A percentile compares a stretch with the other conserved stretches of the same genome.
Evolutionary conservation across 2,329 filamentous ascomycete species (phyloP).

Genomic region (Mycosphaerella sp.): DNA sequence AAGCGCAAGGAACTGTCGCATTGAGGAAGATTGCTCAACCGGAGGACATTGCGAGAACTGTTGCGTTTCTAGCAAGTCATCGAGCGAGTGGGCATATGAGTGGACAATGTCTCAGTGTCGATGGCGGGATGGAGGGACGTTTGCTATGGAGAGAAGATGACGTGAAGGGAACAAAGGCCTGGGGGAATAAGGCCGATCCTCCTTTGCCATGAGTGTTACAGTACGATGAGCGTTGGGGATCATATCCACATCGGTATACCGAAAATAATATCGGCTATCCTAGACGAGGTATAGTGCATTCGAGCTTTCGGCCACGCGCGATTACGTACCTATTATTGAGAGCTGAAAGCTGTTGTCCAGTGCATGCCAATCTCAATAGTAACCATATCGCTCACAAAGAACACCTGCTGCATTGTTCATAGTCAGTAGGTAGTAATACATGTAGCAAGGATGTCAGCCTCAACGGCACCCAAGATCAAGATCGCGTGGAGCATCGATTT

Average conservation of each 20-base stretch:
- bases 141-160: slow-evolving; percentile 47
- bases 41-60: slow-evolving; percentile 45
- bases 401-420: not conserved
- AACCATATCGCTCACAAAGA: no score
- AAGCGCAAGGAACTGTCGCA: slow-evolving; percentile 47
- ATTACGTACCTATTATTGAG: slow-evolving; percentile 6
- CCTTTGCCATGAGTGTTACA: not conserved
- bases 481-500: slow-evolving; percentile 46
- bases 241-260: not conserved
- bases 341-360: slow-evolving; percentile 1
- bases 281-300: slow-evolving; percentile 8
- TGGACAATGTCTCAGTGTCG: slow-evolving; percentile 49
- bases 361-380: no score
- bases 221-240: not conserved
- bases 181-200: slow-evolving; percentile 14
- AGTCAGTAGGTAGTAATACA: not conserved
- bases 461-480: slow-evolving; percentile 33
- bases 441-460: not conserved
- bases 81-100: slow-evolving; percentile 49
- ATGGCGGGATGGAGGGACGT: slow-evolving; percentile 48
- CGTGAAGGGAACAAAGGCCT: slow-evolving; percentile 19
- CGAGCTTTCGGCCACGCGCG: slow-evolving; percentile 7
- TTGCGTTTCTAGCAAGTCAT: slow-evolving; percentile 48
- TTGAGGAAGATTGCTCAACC: slow-evolving; percentile 46
- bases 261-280: not conserved